A percentile compares a stretch with the other conserved stretches of the same genome.
phyloP scores from a whole-genome alignment of 2,329 filamentous ascomycete genomes.

The Hymenoscyphus scutula region DNA sequence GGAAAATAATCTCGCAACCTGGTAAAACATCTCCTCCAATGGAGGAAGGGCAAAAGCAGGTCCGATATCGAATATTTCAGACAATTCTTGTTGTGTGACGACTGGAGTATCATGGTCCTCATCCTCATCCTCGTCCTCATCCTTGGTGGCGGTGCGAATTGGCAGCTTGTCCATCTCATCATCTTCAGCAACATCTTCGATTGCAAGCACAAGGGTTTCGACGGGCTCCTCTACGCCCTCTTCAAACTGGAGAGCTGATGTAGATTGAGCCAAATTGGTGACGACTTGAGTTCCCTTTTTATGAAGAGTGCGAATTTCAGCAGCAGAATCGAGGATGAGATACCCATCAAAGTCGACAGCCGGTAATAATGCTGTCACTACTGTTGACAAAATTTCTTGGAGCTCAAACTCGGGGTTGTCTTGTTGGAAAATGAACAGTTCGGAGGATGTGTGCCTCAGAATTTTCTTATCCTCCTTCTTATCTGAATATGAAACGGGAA shows the following conservation, averaged over 20 bases:
- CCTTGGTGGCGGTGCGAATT: slow-evolving; percentile 37
- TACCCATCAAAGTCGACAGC: slow-evolving; percentile 67
- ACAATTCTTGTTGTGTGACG: slow-evolving; percentile 65
- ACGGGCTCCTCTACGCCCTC: slow-evolving; percentile 32
- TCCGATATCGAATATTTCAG: slow-evolving; percentile 67
- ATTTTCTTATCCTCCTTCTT: slow-evolving; percentile 23
- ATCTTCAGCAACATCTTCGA: slow-evolving; percentile 34
- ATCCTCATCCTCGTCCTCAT: slow-evolving; percentile 44
- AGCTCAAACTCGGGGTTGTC: slow-evolving; percentile 58
- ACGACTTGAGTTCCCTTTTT: slow-evolving; percentile 57
- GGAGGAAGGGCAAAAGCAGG: slow-evolving; percentile 68
- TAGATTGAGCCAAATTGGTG: slow-evolving; percentile 52
- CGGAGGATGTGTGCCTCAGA: slow-evolving; percentile 46
- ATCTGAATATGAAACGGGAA: slow-evolving; percentile 35
- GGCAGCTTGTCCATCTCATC: slow-evolving; percentile 31
- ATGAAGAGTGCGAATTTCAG: slow-evolving; percentile 64
- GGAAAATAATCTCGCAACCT: slow-evolving; percentile 64
- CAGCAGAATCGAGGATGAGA: slow-evolving; percentile 70
- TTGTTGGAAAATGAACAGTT: slow-evolving; percentile 65
- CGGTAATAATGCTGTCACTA: slow-evolving; percentile 66
- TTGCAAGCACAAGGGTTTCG: slow-evolving; percentile 21
- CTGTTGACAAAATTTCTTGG: slow-evolving; percentile 52
- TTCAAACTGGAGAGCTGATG: slow-evolving; percentile 45
- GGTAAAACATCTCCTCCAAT: slow-evolving; percentile 73
- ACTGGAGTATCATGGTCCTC: slow-evolving; percentile 57